These are phyloP conservation scores for Aspergillus tanneri DNA, from an alignment of 2,329 filamentous ascomycete genomes.

Conservation along the genomic window DNA sequence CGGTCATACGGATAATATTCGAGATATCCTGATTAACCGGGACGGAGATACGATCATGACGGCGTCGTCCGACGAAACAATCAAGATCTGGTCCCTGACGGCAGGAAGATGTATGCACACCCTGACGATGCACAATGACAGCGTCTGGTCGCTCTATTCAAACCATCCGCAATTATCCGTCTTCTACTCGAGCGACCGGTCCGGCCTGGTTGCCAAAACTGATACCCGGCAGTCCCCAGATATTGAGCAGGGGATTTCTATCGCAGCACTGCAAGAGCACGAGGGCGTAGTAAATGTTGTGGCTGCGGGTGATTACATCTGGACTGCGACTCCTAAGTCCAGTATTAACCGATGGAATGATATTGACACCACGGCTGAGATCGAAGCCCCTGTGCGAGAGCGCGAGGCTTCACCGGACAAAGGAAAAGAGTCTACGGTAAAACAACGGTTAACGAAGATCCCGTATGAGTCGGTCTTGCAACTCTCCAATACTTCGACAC, in stretches of 20 bases:
- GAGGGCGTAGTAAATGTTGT: constrained; percentile 64
- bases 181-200: constrained; percentile 93
- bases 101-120: constrained; percentile 97
- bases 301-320: constrained; percentile 71
- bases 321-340: constrained; percentile 86
- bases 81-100: constrained; percentile 97
- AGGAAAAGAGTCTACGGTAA: constrained; percentile 14
- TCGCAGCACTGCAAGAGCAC: constrained; percentile 90
- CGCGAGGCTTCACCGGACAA: constrained; percentile 52
- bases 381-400: constrained; percentile 51
- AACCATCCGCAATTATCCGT: constrained; percentile 79
- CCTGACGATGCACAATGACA: constrained; percentile 97
- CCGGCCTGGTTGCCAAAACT: constrained; percentile 92
- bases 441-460: constrained; percentile 54
- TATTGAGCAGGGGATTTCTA: constrained; percentile 82
- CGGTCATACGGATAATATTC: constrained; percentile 91
- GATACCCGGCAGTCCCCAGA: constrained; percentile 75
- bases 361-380: constrained; percentile 72
- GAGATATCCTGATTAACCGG: constrained; percentile 84
- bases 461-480: constrained; percentile 74
- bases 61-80: constrained; percentile 90
- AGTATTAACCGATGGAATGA: constrained; percentile 92
- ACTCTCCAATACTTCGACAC: constrained; percentile 79
- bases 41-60: constrained; percentile 90
- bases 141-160: constrained; percentile 93